phyloP scores from a whole-genome alignment of 805 yeast species.

The Wickerhamomyces pijperi region DNA sequence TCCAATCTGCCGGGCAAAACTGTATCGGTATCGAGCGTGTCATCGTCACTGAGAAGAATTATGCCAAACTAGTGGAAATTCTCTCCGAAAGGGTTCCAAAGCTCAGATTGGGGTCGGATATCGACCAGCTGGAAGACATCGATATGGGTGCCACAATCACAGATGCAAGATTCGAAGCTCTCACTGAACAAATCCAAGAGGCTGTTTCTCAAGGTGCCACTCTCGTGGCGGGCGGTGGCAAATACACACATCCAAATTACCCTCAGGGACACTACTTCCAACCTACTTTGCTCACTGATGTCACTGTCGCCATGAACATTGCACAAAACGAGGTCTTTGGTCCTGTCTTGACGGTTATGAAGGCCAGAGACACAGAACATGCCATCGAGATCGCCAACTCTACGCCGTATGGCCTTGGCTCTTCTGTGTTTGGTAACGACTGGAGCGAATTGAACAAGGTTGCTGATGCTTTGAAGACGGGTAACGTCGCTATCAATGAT shows the following conservation, averaged over 20 bases:
- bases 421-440: slow-evolving; percentile 73
- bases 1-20: slow-evolving; percentile 96
- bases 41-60: slow-evolving; percentile 62
- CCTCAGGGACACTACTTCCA: slow-evolving; percentile 91
- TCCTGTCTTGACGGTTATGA: slow-evolving; percentile 74
- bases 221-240: slow-evolving; percentile 70
- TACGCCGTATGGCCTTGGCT: slow-evolving; percentile 85
- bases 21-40: slow-evolving; percentile 97
- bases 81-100: slow-evolving; percentile 45
- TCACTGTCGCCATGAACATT: slow-evolving; percentile 62
- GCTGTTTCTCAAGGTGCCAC: slow-evolving; percentile 80
- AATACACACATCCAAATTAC: slow-evolving; percentile 77
- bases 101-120: slow-evolving; percentile 78
- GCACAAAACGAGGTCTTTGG: slow-evolving; percentile 93
- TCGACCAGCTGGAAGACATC: slow-evolving; percentile 81
- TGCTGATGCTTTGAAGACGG: slow-evolving; percentile 58
- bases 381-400: slow-evolving; percentile 74
- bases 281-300: slow-evolving; percentile 83
- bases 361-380: slow-evolving; percentile 52
- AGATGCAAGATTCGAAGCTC: slow-evolving; percentile 54
- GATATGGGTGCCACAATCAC: slow-evolving; percentile 96
- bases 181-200: slow-evolving; percentile 57
- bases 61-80: slow-evolving; percentile 48
- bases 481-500: slow-evolving; percentile 94
- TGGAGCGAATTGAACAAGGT: slow-evolving; percentile 47